These are phyloP conservation scores for Cladophialophora exuberans DNA, from an alignment of 2,329 filamentous ascomycete species.

Conservation along the genomic window DNA sequence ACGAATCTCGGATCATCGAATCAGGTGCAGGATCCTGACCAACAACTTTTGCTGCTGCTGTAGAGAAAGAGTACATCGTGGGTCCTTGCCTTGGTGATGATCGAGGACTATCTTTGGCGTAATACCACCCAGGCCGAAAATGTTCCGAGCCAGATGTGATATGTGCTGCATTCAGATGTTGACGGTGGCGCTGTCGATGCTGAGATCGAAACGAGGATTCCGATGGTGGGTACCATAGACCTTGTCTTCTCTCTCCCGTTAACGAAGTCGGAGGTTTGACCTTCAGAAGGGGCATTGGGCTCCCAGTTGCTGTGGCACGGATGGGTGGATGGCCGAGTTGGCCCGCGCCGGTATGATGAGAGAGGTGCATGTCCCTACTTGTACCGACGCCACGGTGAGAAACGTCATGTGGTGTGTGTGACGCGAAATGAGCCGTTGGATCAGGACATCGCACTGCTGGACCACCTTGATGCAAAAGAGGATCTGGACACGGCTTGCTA, in stretches of 20 bases:
- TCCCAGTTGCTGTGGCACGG: conserved; percentile 33
- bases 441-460: conserved; percentile 29
- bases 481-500: conserved; percentile 25
- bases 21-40: conserved; percentile 32
- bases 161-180: conserved; percentile 5
- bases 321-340: conserved; percentile 9
- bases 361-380: background rate
- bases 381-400: background rate
- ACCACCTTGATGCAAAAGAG: conserved; percentile 23
- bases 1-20: conserved; percentile 33
- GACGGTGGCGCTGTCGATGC: conserved; percentile 8
- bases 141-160: conserved; percentile 22
- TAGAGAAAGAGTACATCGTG: conserved; percentile 32
- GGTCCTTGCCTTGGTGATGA: conserved; percentile 6
- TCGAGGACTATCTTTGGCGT: conserved; percentile 20
- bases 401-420: background rate
- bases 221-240: conserved; percentile 7
- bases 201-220: background rate
- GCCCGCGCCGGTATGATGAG: background rate
- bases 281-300: conserved; percentile 31
- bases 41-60: conserved; percentile 31
- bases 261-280: conserved; percentile 11
- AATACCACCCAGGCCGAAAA: conserved; percentile 34
- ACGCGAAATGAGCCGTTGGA: conserved; percentile 23
- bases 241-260: conserved; percentile 10